Percentiles rank a stretch among this genome's conserved stretches.
phyloP scores from a whole-genome alignment of 2,329 filamentous ascomycete genomes.

The Fusarium ambrosium region DNA sequence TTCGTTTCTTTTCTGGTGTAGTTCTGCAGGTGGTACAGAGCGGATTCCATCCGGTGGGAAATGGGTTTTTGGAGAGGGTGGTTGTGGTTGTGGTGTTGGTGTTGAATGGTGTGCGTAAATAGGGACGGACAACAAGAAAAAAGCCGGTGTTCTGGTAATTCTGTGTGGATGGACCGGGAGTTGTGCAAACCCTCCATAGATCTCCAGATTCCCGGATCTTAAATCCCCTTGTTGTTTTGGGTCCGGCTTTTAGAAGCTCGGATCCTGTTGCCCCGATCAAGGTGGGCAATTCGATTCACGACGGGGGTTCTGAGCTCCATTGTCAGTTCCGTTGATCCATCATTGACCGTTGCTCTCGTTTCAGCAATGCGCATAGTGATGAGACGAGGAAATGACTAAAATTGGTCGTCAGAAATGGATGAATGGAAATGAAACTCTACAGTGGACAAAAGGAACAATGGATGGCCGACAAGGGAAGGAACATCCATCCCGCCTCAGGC shows the following conservation, averaged over 20 bases:
- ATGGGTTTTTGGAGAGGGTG: neutral
- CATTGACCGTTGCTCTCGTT: neutral
- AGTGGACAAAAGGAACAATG: conserved; percentile 43
- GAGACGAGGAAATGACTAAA: conserved; percentile 6
- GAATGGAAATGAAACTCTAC: conserved; percentile 10
- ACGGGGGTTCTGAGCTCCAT: neutral
- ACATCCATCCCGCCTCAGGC: conserved; percentile 38
- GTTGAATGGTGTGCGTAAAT: neutral
- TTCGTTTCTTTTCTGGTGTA: conserved; percentile 19
- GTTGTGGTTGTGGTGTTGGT: neutral
- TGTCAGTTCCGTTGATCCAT: conserved; percentile 3
- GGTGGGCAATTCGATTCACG: neutral
- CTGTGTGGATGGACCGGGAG: conserved; percentile 15
- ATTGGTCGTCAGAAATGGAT: neutral
- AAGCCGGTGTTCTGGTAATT: conserved; percentile 2
- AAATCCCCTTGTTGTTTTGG: conserved; percentile 10
- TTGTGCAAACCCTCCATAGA: conserved; percentile 10
- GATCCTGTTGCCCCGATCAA: conserved; percentile 26
- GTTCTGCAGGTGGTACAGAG: neutral
- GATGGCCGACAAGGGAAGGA: conserved; percentile 18
- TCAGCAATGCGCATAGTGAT: neutral
- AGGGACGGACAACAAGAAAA: neutral
- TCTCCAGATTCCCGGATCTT: conserved; percentile 15
- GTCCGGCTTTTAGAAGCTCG: conserved; percentile 23
- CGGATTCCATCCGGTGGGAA: neutral